Evolutionary conservation across 2,329 filamentous ascomycete species (phyloP), one percentile per base, ranked within the genome.

Genomic region (Diaporthe vaccinii): DNA sequence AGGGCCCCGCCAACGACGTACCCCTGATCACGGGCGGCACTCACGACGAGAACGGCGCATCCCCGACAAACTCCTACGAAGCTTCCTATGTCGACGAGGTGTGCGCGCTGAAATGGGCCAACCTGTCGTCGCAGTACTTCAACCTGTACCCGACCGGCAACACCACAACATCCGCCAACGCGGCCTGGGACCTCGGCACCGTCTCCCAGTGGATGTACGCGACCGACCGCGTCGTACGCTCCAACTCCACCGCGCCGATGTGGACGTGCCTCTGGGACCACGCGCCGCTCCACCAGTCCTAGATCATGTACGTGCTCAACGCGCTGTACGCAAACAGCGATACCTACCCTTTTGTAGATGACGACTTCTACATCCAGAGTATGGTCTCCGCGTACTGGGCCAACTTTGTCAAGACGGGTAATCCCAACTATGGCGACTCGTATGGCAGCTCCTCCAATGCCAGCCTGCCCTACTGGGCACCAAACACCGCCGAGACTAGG

Each of bases 231-330:
- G 79, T 77, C 73, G 80, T 79, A 72, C 53, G 77, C 15, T 72
- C 67, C 57, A 71, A 65, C 28, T 79, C 81, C 25, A 75, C 78
- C 10, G 55, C 75, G 4, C 76, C 80, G 1, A 79, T 84, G 72
- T 84, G 82, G 75, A 84, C 81, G 2, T 84, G 84, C 74, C 81
- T 80, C 77, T 84, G 57, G 57, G 55, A 74, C 65, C 83, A 84
- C 67, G 83, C 83, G 3, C 83, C 82, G 0, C 83, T 80, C 77
- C 83, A 85, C 73, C 79, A 81, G 77, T 82, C 82, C 1, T 84
- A 85, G 79, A 83, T 85, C 73, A 82, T 81, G 76, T 85, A 85
- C 71, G 80, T 80, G 1, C 78, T 84, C 34, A 84, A 85, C 74
- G 80, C 81, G 41, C 78, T 85, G 20, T 84, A 84, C 69, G 76